Evolutionary conservation across 768 basidiomycete species (phyloP).

Genomic region (Panus rudis): DNA sequence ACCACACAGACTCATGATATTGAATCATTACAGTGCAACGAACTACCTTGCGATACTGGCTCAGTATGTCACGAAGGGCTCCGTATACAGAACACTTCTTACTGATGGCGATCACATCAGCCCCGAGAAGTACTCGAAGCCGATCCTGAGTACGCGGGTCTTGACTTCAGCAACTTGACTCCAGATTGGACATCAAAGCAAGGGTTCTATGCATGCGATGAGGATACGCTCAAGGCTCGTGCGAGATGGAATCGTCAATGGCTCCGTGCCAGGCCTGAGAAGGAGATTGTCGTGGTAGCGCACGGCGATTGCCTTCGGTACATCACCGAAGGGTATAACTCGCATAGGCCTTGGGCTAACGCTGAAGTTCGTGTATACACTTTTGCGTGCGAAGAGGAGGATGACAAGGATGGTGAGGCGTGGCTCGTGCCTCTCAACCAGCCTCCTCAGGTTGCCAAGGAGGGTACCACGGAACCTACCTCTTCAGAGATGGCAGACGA

Average conservation of each 20-base stretch:
- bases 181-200: constrained; percentile 22
- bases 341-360: constrained; percentile 19
- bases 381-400: constrained; percentile 16
- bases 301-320: constrained; percentile 22
- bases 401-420: constrained; percentile 17
- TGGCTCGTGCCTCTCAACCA: constrained; percentile 15
- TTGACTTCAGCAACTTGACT: constrained; percentile 21
- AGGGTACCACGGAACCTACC: constrained; percentile 19
- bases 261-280: constrained; percentile 22
- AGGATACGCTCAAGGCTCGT: constrained; percentile 15
- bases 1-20: neutral
- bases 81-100: neutral
- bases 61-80: constrained; percentile 15
- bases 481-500: constrained; percentile 12
- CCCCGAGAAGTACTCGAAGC: constrained; percentile 20
- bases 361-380: constrained; percentile 22
- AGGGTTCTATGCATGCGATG: constrained; percentile 17
- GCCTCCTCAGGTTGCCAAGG: constrained; percentile 14
- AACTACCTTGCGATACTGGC: constrained; percentile 22
- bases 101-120: constrained; percentile 4
- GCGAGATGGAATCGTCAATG: constrained; percentile 22
- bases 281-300: constrained; percentile 20
- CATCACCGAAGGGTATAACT: constrained; percentile 19
- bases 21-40: constrained; percentile 12
- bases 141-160: constrained; percentile 21